Base-by-base conservation (phyloP, 75 land plant genomes). In the Gnetum montanum region DNA sequence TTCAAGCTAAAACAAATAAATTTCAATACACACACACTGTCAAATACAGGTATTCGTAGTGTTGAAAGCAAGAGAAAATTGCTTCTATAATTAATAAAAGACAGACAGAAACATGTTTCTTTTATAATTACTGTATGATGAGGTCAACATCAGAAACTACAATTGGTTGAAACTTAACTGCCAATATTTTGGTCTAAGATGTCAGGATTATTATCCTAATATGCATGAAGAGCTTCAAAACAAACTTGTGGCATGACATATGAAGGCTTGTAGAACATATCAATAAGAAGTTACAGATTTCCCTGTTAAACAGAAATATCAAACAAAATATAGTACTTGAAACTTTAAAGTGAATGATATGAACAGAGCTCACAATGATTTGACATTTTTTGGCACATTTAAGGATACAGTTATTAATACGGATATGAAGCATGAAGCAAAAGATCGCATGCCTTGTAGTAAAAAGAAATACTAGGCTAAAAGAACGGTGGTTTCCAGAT, bases 1-100 rank as follows among this genome's bases (percentile, higher is more conserved):
- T 46, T 90, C 96, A 58, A 94, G 85, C 98, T 94, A 54, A 27
- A 47, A 33, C 37, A 18, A 44, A 29, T 27, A 34, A 34, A 46
- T 43, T 44, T 20, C 36, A 24, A 19, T 13, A 59, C n/a, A n/a
- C n/a, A n/a, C n/a, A n/a, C n/a, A n/a, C n/a, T n/a, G n/a, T n/a
- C n/a, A 34, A 8, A 36, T 57, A 34, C 35, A 4, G 28, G 46
- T 31, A 45, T 31, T 44, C 57, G 58, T 67, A 65, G 13, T 31
- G 38, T 65, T 33, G 29, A 53, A 18, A 15, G 4, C 1, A 11
- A 22, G n/a, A 11, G 23, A n/a, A 1, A 6, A 0, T 15, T 34
- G 27, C 11, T 34, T 31, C 6, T 22, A n/a, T 10, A 36, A 23
- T 43, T 18, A 8, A 10, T 34, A 8, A 36, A 35, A 34, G 49